Conservation (phyloP, 2,329 filamentous ascomycete species). For the Dendrostoma leiphaemia region DNA sequence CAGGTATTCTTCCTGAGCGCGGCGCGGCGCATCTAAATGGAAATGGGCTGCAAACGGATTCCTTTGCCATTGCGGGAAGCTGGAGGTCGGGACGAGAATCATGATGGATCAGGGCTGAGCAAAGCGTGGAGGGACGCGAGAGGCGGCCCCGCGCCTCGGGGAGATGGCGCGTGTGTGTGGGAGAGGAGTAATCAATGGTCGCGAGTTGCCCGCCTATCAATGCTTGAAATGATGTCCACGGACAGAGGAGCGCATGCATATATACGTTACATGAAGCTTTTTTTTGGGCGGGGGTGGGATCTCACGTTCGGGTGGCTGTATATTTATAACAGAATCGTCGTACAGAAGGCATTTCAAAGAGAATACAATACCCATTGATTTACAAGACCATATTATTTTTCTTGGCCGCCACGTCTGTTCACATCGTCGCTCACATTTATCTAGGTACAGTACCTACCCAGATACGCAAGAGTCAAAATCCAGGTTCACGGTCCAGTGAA, state of each 20-base stretch:
- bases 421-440: no score
- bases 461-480: no score
- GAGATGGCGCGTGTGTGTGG: background rate
- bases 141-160: background rate
- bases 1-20: background rate
- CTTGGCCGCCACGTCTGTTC: no score
- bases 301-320: background rate
- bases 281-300: background rate
- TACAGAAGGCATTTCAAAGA: no score
- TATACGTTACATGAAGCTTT: background rate
- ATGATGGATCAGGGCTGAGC: background rate
- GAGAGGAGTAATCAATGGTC: background rate
- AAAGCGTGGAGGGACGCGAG: background rate
- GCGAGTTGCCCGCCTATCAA: background rate
- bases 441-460: no score
- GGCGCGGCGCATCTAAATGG: background rate
- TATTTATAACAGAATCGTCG: background rate
- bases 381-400: no score
- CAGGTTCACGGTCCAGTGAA: no score
- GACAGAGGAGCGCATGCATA: background rate
- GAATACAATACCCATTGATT: no score
- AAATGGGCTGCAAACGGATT: background rate
- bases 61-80: background rate
- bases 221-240: background rate
- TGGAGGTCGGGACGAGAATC: background rate